A percentile compares a stretch with the other conserved stretches of the same genome.
Evolutionary conservation across 495 filamentous ascomycete species (phyloP).

Genomic region (Podospora conica): DNA sequence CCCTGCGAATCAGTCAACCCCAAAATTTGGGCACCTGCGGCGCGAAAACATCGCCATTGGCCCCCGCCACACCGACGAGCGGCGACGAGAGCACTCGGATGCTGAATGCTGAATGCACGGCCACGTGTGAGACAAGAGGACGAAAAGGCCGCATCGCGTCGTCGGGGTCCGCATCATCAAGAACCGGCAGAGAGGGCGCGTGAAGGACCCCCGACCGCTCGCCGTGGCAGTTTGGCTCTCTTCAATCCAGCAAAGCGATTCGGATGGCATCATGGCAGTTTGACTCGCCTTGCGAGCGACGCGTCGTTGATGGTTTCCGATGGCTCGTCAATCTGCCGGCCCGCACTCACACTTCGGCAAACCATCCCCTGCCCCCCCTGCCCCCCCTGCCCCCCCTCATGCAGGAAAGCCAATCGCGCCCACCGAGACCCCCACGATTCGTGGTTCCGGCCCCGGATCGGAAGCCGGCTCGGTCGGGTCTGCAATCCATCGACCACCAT

Average conservation of each 20-base stretch:
- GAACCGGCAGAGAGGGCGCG: not conserved
- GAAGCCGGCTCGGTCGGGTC: not conserved
- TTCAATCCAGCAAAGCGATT: not conserved
- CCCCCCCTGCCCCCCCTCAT: not conserved
- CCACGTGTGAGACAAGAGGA: conserved; percentile 12
- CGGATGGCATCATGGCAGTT: not conserved
- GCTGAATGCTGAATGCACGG: conserved; percentile 3
- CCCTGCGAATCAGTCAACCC: not conserved
- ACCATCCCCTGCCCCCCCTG: not conserved
- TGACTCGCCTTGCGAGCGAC: not conserved
- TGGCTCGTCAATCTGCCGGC: not conserved
- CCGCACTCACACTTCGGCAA: not conserved
- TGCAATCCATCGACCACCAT: not conserved
- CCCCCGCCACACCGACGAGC: not conserved
- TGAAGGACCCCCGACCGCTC: not conserved
- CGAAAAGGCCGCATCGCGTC: conserved; percentile 1
- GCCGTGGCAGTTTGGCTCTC: not conserved
- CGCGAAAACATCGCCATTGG: conserved; percentile 4
- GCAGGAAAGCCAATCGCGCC: not conserved
- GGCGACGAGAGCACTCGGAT: not conserved
- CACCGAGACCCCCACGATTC: conserved; percentile 5
- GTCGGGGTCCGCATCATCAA: not conserved
- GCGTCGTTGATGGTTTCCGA: not conserved
- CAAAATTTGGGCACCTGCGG: not conserved
- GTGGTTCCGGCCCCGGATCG: not conserved